Evolutionary conservation across 306 rosid genomes (phyloP).

Genomic region (Vigna mungo): DNA sequence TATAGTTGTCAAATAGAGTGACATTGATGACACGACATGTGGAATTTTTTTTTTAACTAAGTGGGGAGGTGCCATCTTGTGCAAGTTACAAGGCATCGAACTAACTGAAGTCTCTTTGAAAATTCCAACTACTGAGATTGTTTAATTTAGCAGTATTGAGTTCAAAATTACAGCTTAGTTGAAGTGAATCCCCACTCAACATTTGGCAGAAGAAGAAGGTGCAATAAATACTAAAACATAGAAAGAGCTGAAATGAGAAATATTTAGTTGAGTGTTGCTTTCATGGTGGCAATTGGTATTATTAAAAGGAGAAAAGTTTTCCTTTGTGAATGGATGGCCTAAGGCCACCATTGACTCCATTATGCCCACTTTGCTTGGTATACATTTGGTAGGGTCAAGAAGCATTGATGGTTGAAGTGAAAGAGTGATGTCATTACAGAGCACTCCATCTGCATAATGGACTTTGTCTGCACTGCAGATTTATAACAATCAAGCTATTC

Average conservation of each 20-base stretch:
- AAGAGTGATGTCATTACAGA: slow-evolving; percentile 6
- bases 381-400: slow-evolving; percentile 28
- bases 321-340: slow-evolving; percentile 13
- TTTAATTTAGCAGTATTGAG: slow-evolving; percentile 16
- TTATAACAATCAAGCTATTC: background rate
- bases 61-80: slow-evolving; percentile 15
- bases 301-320: background rate
- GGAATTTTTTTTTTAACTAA: slow-evolving; percentile 22
- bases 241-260: background rate
- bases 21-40: slow-evolving; percentile 39
- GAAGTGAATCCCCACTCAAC: slow-evolving; percentile 34
- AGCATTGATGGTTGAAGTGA: slow-evolving; percentile 33
- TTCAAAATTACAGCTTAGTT: slow-evolving; percentile 12
- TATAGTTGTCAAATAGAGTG: slow-evolving; percentile 26
- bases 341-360: slow-evolving; percentile 31
- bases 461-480: background rate
- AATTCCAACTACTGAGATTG: slow-evolving; percentile 32
- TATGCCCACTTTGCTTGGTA: background rate
- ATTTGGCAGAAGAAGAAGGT: slow-evolving; percentile 42
- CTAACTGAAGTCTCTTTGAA: slow-evolving; percentile 35
- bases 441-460: slow-evolving; percentile 7
- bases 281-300: slow-evolving; percentile 31
- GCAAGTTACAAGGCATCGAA: slow-evolving; percentile 36
- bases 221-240: background rate
- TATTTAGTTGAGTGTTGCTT: background rate